A percentile compares a stretch with the other conserved stretches of the same genome.
These are phyloP conservation scores for Leavenworthia alabamica DNA, from an alignment of 345 rosid genomes.

Conservation along the genomic window DNA sequence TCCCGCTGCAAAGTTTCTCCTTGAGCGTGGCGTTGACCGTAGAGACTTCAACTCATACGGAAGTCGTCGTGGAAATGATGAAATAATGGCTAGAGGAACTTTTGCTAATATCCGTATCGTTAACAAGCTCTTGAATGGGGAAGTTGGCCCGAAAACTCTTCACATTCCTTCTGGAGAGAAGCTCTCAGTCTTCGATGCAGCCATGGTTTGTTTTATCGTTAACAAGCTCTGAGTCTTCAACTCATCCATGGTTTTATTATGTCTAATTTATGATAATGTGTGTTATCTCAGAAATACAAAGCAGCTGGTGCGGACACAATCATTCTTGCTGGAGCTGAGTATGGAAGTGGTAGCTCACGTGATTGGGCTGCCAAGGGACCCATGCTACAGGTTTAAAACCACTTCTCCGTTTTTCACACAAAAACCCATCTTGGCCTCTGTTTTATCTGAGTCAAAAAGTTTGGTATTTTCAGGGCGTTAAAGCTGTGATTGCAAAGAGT, in stretches of 20 bases:
- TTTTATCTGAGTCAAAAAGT: slow-evolving; percentile 1
- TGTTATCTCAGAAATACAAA: slow-evolving; percentile 69
- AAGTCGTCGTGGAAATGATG: slow-evolving; percentile 97
- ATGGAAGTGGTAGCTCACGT: slow-evolving; percentile 99
- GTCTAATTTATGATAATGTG: background rate
- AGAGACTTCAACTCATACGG: slow-evolving; percentile 96
- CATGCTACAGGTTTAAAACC: slow-evolving; percentile 56
- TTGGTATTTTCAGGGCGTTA: slow-evolving; percentile 61
- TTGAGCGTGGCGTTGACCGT: slow-evolving; percentile 66
- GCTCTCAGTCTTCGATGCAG: slow-evolving; percentile 87
- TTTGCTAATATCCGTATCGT: slow-evolving; percentile 97
- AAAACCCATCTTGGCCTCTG: background rate
- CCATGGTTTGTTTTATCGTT: slow-evolving; percentile 62
- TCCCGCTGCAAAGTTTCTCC: slow-evolving; percentile 83
- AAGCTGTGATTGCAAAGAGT: slow-evolving; percentile 96
- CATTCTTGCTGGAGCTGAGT: slow-evolving; percentile 93
- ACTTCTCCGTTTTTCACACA: background rate
- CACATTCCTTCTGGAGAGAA: slow-evolving; percentile 97
- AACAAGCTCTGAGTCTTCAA: too few relatives aligned
- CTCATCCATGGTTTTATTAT: too few relatives aligned
- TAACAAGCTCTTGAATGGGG: slow-evolving; percentile 91
- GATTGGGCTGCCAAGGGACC: slow-evolving; percentile 99
- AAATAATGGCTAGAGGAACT: slow-evolving; percentile 96
- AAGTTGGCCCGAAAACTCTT: slow-evolving; percentile 89
- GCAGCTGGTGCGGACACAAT: slow-evolving; percentile 67